Base-by-base conservation (phyloP, 1,139 yeast species). In the Hemisphaericaspora xylofermentans region DNA sequence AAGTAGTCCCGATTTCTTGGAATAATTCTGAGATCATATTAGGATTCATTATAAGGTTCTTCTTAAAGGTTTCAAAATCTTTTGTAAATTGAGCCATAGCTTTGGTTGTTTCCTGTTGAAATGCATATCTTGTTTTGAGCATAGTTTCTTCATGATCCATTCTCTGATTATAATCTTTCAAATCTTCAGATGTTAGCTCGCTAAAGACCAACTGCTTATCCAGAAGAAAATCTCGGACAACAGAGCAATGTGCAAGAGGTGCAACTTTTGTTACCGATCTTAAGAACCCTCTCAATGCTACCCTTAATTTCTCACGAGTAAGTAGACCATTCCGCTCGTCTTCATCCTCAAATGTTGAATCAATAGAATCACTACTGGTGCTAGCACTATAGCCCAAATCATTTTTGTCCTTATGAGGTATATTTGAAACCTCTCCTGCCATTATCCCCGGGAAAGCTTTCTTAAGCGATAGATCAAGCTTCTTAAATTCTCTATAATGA, bases 261-360 rank as follows among this genome's bases (percentile, higher is more conserved):
- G 79, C 71, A 36, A 76, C 75, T 26, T 73, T 66, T 4, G 78
- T 54, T 15, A 89, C 61, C 4, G 72, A 60, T 32, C 74, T 68
- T 40, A 91, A 54, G 55, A 85, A 91, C 0, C 91, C 88, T 41
- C 97, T 68, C 32, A 91, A 64, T 0, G 94, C 78, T 15, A 88
- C 71, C 35, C 98, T 68, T 49, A 88, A 74, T 50, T 80, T 82
- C 58, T 91, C 98, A 33, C 71, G 55, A 7, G 52, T 52, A 28
- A 66, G 52, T 8, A 42, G 33, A 2, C 38, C 45, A 6, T 19
- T 31, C 2, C 31, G 14, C 4, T 33, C 25, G 6, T 31, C 25
- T 6, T 25, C 36, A 15, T 33, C 35, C 16, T 32, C 18, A 9
- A 33, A 29, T 12, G 22, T 12, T 14, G 15, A 9, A 16, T 9